phyloP scores from a whole-genome alignment of 1,284 basidiomycete species.

The Quambalaria eucalypti region DNA sequence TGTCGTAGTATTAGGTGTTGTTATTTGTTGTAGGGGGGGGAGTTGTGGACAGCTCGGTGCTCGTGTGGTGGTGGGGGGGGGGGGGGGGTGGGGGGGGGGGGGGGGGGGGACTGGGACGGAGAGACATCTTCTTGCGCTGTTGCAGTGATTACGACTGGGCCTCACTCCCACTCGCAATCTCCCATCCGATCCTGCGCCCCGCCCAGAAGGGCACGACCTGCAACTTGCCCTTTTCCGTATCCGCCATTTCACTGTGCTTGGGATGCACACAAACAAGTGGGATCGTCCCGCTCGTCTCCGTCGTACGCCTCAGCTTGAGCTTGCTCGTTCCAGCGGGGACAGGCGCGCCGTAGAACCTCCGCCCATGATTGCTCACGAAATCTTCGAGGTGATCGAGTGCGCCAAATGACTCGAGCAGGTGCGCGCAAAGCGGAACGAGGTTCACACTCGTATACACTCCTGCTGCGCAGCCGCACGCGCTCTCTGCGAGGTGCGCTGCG shows the following conservation, averaged over 20 bases:
- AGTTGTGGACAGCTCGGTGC: no score
- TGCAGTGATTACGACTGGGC: not conserved
- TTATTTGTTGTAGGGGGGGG: no score
- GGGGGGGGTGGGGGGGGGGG: no score
- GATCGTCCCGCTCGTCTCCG: conserved; percentile 9
- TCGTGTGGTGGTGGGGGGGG: no score
- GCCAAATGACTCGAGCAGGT: conserved; percentile 42
- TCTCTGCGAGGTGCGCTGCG: not conserved
- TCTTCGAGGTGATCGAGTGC: conserved; percentile 37
- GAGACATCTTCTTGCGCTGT: no score
- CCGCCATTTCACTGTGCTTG: conserved; percentile 11
- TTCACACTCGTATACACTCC: conserved; percentile 44
- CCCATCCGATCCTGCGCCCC: conserved; percentile 73
- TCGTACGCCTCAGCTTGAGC: conserved; percentile 21
- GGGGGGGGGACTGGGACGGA: no score
- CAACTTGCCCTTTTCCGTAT: conserved; percentile 34
- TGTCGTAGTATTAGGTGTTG: no score
- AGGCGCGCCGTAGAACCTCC: conserved; percentile 37
- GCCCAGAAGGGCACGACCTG: conserved; percentile 83
- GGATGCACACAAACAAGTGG: conserved; percentile 36
- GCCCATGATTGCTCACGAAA: conserved; percentile 36
- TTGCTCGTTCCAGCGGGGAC: conserved; percentile 1
- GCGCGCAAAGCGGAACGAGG: conserved; percentile 43
- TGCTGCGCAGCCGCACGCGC: conserved; percentile 42
- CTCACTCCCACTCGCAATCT: conserved; percentile 52